Conservation (phyloP, 345 rosid genomes). For the Ceriops zippeliana region DNA sequence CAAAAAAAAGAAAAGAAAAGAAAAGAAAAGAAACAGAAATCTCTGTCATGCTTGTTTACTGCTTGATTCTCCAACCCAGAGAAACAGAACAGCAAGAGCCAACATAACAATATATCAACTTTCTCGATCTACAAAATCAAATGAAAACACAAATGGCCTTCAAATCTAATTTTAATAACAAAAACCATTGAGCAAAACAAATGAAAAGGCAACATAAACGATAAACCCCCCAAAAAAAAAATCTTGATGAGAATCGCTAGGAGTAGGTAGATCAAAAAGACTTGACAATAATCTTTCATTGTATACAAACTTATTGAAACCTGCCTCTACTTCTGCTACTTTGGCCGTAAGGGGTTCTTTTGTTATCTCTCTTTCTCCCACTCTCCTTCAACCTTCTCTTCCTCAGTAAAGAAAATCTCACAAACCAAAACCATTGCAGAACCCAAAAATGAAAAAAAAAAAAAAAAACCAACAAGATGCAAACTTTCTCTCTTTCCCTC, state of each 20-base stretch:
- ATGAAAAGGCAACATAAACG: neutral
- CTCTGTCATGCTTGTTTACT: too few species aligned
- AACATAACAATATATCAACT: neutral
- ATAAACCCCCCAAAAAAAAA: neutral
- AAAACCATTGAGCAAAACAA: neutral
- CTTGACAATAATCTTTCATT: slow-evolving; percentile 6
- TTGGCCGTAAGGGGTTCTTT: slow-evolving; percentile 7
- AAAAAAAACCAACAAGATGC: neutral
- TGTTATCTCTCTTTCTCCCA: slow-evolving; percentile 72
- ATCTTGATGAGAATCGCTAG: slow-evolving; percentile 36
- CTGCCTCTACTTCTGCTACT: slow-evolving; percentile 29
- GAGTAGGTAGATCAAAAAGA: slow-evolving; percentile 37
- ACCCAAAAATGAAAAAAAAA: too few species aligned
- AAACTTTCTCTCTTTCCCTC: neutral
- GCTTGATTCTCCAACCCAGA: too few species aligned
- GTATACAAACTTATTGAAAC: neutral
- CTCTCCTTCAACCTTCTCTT: slow-evolving; percentile 63
- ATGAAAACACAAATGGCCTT: neutral
- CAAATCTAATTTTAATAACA: neutral
- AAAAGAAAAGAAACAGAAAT: neutral
- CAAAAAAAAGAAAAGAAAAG: neutral
- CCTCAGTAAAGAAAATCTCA: slow-evolving; percentile 49
- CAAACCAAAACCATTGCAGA: slow-evolving; percentile 60
- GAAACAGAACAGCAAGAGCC: neutral
- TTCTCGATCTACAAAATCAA: too few species aligned